phyloP scores from a whole-genome alignment of 768 basidiomycete genomes.

The Pulveroboletus sp. region DNA sequence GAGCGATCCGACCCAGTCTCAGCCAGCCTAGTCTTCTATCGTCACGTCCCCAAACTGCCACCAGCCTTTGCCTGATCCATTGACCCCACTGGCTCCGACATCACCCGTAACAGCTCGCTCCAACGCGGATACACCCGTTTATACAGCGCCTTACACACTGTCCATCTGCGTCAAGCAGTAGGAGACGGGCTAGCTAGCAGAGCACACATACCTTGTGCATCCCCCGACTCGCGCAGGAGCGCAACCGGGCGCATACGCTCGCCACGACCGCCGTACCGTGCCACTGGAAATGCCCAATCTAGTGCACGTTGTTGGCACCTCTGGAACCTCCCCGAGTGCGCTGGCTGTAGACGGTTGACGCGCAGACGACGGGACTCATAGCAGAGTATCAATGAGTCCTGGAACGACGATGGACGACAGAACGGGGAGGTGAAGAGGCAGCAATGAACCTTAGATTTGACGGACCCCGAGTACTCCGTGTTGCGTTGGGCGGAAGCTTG shows the following conservation, averaged over 20 bases:
- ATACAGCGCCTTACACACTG: conserved; percentile 92
- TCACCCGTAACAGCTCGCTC: conserved; percentile 50
- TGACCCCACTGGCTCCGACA: too few species aligned
- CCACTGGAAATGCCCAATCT: conserved; percentile 86
- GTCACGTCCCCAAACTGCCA: conserved; percentile 13
- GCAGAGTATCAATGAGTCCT: conserved; percentile 88
- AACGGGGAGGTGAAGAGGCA: neutral
- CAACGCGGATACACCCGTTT: conserved; percentile 93
- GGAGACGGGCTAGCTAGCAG: too few species aligned
- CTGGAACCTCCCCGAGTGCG: conserved; percentile 86
- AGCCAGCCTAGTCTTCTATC: conserved; percentile 20
- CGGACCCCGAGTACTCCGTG: conserved; percentile 85
- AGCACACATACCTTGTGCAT: conserved; percentile 52
- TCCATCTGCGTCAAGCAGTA: conserved; percentile 69
- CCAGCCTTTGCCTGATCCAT: neutral
- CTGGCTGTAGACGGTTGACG: conserved; percentile 88
- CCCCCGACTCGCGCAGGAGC: conserved; percentile 64
- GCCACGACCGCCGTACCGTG: conserved; percentile 80
- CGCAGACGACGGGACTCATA: conserved; percentile 82
- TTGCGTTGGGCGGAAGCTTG: conserved; percentile 65
- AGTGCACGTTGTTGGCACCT: conserved; percentile 95
- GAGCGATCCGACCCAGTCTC: too few species aligned
- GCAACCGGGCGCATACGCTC: conserved; percentile 82
- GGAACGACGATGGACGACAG: neutral
- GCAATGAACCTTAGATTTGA: conserved; percentile 79